A percentile compares a stretch with the other conserved stretches of the same genome.
These are phyloP conservation scores for Galerina marginata DNA, from an alignment of 768 basidiomycete species.

Conservation along the genomic window DNA sequence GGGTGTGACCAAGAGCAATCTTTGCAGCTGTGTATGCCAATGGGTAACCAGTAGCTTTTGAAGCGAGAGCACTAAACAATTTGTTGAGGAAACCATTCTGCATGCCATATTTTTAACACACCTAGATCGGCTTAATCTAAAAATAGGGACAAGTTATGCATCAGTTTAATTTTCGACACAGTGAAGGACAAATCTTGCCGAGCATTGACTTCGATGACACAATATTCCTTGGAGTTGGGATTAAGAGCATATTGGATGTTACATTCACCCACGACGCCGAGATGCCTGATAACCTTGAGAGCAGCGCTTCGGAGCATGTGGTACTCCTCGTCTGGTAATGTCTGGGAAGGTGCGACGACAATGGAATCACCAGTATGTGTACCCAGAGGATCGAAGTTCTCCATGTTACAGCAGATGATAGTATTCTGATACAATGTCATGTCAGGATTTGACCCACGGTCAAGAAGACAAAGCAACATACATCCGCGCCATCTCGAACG, in stretches of 20 bases:
- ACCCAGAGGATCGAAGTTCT: conserved; percentile 99
- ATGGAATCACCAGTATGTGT: conserved; percentile 99
- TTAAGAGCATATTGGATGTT: conserved; percentile 99
- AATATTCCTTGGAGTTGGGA: conserved; percentile 90
- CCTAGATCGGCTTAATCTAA: conserved; percentile 81
- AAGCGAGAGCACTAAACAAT: conserved; percentile 81
- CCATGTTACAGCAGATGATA: conserved; percentile 99
- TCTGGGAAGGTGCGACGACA: conserved; percentile 98
- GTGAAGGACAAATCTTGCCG: conserved; percentile 53
- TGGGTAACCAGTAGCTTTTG: conserved; percentile 98
- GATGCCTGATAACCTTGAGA: conserved; percentile 91
- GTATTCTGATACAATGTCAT: conserved; percentile 70
- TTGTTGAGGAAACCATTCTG: not conserved
- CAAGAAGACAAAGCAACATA: conserved; percentile 44
- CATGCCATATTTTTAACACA: conserved; percentile 30
- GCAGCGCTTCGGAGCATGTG: conserved; percentile 99
- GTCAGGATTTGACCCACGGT: conserved; percentile 13
- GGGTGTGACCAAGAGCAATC: conserved; percentile 95
- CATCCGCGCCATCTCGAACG: conserved; percentile 96
- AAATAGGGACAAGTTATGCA: conserved; percentile 7
- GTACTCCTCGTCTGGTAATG: conserved; percentile 96
- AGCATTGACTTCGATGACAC: conserved; percentile 98
- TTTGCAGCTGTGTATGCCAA: conserved; percentile 99
- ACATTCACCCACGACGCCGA: conserved; percentile 93
- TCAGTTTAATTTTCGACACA: conserved; percentile 1